Evolutionary conservation across 176 grass and related monocot genomes (phyloP), one percentile per base, ranked within the genome.

Genomic region (Triticum monococcum): DNA sequence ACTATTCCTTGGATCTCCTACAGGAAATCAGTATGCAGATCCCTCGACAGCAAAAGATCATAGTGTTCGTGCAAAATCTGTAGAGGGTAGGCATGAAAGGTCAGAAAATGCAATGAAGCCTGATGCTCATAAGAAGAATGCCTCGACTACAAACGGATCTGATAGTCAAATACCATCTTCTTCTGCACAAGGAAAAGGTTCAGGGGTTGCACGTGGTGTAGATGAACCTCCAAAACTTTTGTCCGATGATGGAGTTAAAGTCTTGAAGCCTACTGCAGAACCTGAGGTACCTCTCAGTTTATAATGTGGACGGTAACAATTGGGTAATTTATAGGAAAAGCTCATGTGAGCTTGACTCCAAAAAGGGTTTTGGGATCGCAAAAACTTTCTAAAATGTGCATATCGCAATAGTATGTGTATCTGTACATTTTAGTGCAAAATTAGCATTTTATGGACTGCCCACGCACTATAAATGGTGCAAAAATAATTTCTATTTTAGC

Each of bases 51-150:
- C 72, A 68, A 99, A 97, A 89, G 90, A 94, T 57, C 94, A 89
- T 11, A 75, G 33, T 10, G 41, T 81, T 28, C 94, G 81, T 69
- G 64, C 85, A 72, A 99, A 96, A 83, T 96, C 94, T 45, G 80
- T 86, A 73, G 95, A 97, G 65, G 62, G 74, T 83, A 97, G 77
- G 87, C 87, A 88, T 41, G 97, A 99, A 88, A 89, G 83, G 87
- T 91, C 89, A 78, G 94, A 97, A 89, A 89, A 78, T 79, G 75
- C 68, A 59, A 79, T 54, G 35, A 95, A 91, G 89, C 46, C 87
- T 77, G 94, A 95, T 68, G 66, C 79, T 73, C 91, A 89, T 68
- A 95, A 93, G 78, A 92, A 87, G 81, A 89, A 73, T 90, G 59
- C 36, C 14, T 64, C 84, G 9, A 24, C 90, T 85, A 67, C 67